Evolutionary conservation across 495 filamentous ascomycete genomes (phyloP).

Genomic region (Neohortaea acidophila): DNA sequence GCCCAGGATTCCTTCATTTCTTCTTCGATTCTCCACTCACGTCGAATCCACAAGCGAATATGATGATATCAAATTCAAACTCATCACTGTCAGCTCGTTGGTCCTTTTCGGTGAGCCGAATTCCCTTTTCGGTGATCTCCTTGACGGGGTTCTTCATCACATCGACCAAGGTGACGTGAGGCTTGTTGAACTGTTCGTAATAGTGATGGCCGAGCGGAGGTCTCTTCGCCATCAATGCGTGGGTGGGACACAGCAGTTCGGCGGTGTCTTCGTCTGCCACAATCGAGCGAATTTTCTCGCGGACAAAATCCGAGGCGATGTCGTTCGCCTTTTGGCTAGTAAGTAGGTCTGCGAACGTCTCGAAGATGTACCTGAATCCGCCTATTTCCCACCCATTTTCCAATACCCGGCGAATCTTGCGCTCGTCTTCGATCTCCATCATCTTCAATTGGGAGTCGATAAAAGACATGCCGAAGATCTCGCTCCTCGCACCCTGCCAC

Average conservation of each 20-base stretch:
- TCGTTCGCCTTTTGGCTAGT: conserved; percentile 5
- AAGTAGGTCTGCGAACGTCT: conserved; percentile 8
- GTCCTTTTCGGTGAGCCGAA: neutral
- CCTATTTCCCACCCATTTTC: conserved; percentile 9
- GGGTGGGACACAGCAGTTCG: conserved; percentile 3
- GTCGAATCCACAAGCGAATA: conserved; percentile 9
- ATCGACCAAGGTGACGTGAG: conserved; percentile 4
- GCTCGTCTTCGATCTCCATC: neutral
- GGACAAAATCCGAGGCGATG: conserved; percentile 7
- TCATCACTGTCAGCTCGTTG: neutral
- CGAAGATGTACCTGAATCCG: conserved; percentile 13
- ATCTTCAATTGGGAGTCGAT: neutral
- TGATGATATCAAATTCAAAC: conserved; percentile 6
- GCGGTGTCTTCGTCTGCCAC: conserved; percentile 11
- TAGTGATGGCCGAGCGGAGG: conserved; percentile 7
- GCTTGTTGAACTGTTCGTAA: conserved; percentile 8
- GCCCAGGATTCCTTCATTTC: too few species aligned
- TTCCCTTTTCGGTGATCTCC: conserved; percentile 4
- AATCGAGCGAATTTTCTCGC: conserved; percentile 4
- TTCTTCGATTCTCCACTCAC: too few species aligned
- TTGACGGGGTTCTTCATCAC: conserved; percentile 6
- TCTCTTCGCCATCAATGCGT: conserved; percentile 1
- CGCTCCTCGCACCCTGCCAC: conserved; percentile 1
- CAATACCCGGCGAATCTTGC: conserved; percentile 4
- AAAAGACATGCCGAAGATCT: conserved; percentile 1